Evolutionary conservation across 768 basidiomycete genomes (phyloP).

Genomic region (Leccinum disarticulatum): DNA sequence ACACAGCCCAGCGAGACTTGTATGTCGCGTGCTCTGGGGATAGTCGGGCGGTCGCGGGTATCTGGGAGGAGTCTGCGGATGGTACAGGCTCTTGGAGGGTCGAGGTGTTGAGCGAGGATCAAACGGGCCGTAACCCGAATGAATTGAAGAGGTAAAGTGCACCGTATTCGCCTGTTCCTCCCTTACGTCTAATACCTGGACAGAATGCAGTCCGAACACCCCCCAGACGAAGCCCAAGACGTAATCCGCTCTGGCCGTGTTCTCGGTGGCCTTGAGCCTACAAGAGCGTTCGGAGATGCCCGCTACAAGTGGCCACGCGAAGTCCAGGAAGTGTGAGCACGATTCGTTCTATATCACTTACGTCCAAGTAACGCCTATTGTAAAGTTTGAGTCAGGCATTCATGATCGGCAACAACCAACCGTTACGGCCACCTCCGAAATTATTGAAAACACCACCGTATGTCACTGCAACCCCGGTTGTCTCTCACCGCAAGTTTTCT

Average conservation of each 20-base stretch:
- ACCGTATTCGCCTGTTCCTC: neutral
- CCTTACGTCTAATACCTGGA: slow-evolving; percentile 1
- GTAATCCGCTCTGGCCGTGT: slow-evolving; percentile 83
- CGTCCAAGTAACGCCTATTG: neutral
- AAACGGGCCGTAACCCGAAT: slow-evolving; percentile 87
- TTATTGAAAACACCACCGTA: slow-evolving; percentile 89
- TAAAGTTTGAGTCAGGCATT: slow-evolving; percentile 63
- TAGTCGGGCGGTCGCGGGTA: slow-evolving; percentile 92
- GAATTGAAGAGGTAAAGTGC: slow-evolving; percentile 73
- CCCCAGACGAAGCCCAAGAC: slow-evolving; percentile 63
- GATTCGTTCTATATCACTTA: neutral
- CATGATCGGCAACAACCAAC: slow-evolving; percentile 58
- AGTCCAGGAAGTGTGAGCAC: slow-evolving; percentile 66
- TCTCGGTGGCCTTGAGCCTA: slow-evolving; percentile 85
- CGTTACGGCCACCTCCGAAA: slow-evolving; percentile 58
- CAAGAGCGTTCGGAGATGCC: slow-evolving; percentile 85
- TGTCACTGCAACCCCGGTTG: slow-evolving; percentile 80
- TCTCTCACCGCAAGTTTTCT: slow-evolving; percentile 71
- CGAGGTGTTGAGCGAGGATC: slow-evolving; percentile 93
- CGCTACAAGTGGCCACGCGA: slow-evolving; percentile 84
- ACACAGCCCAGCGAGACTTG: slow-evolving; percentile 76
- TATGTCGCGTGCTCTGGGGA: slow-evolving; percentile 94
- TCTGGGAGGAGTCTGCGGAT: slow-evolving; percentile 71
- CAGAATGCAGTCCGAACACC: slow-evolving; percentile 84
- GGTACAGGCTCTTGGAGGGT: slow-evolving; percentile 82